Percentiles rank a stretch among this genome's conserved stretches.
Evolutionary conservation across 1,139 yeast genomes (phyloP).

Genomic region (Scheffersomyces titani): DNA sequence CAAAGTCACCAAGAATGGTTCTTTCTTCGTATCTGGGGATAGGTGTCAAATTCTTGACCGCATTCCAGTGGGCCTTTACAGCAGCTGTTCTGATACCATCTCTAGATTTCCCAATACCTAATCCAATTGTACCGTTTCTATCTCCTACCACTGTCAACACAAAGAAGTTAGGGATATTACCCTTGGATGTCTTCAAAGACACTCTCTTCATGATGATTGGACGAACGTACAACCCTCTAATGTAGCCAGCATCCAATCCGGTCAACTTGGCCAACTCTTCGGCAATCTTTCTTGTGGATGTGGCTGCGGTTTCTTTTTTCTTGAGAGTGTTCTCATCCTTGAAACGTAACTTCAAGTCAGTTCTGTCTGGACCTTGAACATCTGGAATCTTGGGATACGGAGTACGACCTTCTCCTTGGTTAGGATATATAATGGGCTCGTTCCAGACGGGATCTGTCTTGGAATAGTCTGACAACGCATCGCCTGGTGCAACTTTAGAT

Average conservation of each 20-base stretch:
- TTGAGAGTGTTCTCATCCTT: slow-evolving; percentile 17
- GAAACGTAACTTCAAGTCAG: slow-evolving; percentile 42
- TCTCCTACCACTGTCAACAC: slow-evolving; percentile 92
- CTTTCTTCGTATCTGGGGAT: slow-evolving; percentile 89
- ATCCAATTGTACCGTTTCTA: slow-evolving; percentile 88
- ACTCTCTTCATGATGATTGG: slow-evolving; percentile 78
- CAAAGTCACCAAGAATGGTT: slow-evolving; percentile 85
- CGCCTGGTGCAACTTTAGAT: slow-evolving; percentile 36
- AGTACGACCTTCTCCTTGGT: slow-evolving; percentile 39
- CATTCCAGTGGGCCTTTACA: slow-evolving; percentile 90
- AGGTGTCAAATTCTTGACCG: slow-evolving; percentile 79
- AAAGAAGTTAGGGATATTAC: slow-evolving; percentile 84
- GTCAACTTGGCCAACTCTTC: slow-evolving; percentile 66
- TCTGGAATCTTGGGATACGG: slow-evolving; percentile 49
- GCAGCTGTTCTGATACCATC: slow-evolving; percentile 78
- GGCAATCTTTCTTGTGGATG: slow-evolving; percentile 39
- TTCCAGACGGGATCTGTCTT: slow-evolving; percentile 45
- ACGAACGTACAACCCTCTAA: slow-evolving; percentile 63
- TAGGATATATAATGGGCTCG: slow-evolving; percentile 49
- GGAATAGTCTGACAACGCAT: slow-evolving; percentile 30
- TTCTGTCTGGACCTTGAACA: slow-evolving; percentile 41
- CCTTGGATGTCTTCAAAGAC: slow-evolving; percentile 90
- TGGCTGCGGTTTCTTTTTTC: slow-evolving; percentile 16
- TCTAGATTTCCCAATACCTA: slow-evolving; percentile 93
- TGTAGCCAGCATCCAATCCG: slow-evolving; percentile 69